phyloP scores from a whole-genome alignment of 78 protist species.

The Pigoraptor vietnamica region DNA sequence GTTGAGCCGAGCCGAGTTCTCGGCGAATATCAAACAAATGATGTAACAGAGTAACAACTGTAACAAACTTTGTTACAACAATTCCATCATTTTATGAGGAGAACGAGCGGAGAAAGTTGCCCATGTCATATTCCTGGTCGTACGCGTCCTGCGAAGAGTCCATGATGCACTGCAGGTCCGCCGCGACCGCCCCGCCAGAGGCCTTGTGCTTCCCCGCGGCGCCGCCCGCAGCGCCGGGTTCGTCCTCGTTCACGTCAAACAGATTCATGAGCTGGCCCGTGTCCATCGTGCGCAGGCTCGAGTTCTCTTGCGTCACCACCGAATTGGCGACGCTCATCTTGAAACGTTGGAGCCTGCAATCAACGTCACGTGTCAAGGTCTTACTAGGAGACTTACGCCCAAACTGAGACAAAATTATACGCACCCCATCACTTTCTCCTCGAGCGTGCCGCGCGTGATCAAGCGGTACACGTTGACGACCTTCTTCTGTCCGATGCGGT shows the following conservation, averaged over 20 bases:
- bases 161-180: neutral
- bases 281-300: conserved; percentile 55
- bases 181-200: neutral
- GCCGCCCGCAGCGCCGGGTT: neutral
- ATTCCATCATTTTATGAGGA: no score
- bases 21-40: no score
- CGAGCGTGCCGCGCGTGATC: conserved; percentile 79
- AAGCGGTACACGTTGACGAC: conserved; percentile 93
- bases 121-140: conserved; percentile 8
- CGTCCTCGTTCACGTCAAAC: conserved; percentile 9
- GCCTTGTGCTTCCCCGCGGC: neutral
- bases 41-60: no score
- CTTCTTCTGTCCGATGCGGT: conserved; percentile 90
- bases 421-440: conserved; percentile 90
- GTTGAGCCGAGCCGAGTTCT: no score
- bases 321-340: conserved; percentile 76
- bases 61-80: no score
- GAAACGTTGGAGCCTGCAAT: conserved; percentile 65
- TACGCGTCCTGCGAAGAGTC: conserved; percentile 20
- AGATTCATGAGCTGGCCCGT: conserved; percentile 57
- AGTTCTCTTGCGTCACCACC: conserved; percentile 74
- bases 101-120: neutral
- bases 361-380: no score
- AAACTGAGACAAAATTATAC: no score
- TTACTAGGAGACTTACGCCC: no score